Evolutionary conservation across 345 rosid species (phyloP).

Genomic region (Aquilaria yunnanensis): DNA sequence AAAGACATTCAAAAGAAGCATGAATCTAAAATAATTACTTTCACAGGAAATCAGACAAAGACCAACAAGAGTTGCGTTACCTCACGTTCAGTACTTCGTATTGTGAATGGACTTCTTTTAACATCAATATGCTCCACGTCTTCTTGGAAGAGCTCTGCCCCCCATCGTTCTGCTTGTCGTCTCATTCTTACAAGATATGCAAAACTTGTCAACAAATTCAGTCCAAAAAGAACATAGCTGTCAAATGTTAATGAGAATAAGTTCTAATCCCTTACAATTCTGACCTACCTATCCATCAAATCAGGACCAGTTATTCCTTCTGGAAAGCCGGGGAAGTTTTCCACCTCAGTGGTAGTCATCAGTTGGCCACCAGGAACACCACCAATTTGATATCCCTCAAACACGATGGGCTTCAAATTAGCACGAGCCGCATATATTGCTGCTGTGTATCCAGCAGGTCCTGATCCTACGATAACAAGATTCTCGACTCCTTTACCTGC

Average conservation of each 20-base stretch:
- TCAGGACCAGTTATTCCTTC: conserved; percentile 99
- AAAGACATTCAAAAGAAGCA: neutral
- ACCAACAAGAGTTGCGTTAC: conserved; percentile 34
- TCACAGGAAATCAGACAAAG: neutral
- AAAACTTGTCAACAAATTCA: neutral
- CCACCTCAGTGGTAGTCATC: conserved; percentile 99
- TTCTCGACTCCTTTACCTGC: conserved; percentile 78
- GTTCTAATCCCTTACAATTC: neutral
- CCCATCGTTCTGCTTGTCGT: conserved; percentile 97
- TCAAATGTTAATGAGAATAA: too few species aligned
- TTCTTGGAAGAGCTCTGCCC: conserved; percentile 88
- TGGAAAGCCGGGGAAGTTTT: conserved; percentile 96
- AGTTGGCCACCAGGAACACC: conserved; percentile 99
- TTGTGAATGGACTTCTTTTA: conserved; percentile 64
- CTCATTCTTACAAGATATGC: conserved; percentile 57
- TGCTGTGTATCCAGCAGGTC: conserved; percentile 98
- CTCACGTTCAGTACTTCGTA: conserved; percentile 81
- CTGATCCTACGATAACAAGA: conserved; percentile 87
- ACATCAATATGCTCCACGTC: conserved; percentile 81
- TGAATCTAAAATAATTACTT: neutral
- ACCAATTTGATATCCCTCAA: conserved; percentile 93
- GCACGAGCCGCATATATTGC: conserved; percentile 98
- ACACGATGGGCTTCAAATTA: conserved; percentile 95
- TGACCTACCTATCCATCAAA: conserved; percentile 82
- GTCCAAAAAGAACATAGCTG: too few species aligned